Base-by-base conservation (phyloP, 2,329 filamentous ascomycete genomes). In the Lachnellula arida region DNA sequence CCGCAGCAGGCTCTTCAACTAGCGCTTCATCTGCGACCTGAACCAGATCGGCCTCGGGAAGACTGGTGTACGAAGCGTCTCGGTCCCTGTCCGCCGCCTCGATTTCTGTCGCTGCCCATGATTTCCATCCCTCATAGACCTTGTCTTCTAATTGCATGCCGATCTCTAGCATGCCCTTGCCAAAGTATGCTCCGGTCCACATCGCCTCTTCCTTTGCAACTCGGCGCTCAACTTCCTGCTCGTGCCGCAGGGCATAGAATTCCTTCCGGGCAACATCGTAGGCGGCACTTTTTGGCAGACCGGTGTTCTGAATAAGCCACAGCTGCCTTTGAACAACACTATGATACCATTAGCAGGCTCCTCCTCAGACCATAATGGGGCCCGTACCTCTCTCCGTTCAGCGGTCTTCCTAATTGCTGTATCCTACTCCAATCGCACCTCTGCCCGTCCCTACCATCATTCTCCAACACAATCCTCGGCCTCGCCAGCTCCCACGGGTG, bases 401-500 rank as follows among this genome's bases (percentile, higher is more conserved):
- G 71, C 40, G 82, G 81, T 71, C 91, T 85, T 37, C 86, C 88
- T 5, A 79, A 81, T 74, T 97, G 94, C 65, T 80, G 76, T 64
- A 96, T 23, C 65, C 73, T 85, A 64, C 86, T 88, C 93, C 93
- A 97, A 72, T 97, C 84, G 66, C 84, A 85, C 53, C 75, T 78
- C 70, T 87, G 82, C 51, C 83, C 78, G 68, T 99, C 93, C 69
- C 87, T 88, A 52, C 94, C 94, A 67, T 93, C 88, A 64, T 85
- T 78, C 74, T 99, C 94, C 9, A 97, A 75, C 47, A 99, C 78
- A 56, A 96, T 79, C 64, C 90, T 81, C 53, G 94, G 94, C 60
- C 93, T 81, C 17, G 94, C 94, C 68, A 99, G 76, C 74, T 99
- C 94, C 94, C 94, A 99, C 5, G 94, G 94, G 71, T 99, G 94